Conservation (phyloP, 495 filamentous ascomycete species). For the Bacidia rubella region DNA sequence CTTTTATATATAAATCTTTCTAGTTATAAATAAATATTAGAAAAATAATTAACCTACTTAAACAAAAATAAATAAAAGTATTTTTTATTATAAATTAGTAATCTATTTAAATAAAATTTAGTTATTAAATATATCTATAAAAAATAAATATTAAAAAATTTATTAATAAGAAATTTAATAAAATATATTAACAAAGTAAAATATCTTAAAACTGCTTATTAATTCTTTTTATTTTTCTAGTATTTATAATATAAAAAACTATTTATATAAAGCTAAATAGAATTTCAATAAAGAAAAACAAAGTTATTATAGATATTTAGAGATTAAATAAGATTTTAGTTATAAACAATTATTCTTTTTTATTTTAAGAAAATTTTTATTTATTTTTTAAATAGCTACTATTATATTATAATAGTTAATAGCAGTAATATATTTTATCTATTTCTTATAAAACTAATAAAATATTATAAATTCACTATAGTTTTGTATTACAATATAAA, state of each 20-base stretch:
- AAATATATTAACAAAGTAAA: constrained; percentile 3
- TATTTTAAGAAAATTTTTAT: background rate
- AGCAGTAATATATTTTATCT: constrained; percentile 4
- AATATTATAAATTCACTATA: background rate
- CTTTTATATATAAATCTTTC: background rate
- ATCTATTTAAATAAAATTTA: background rate
- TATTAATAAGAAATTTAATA: constrained; percentile 8
- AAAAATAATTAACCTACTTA: background rate
- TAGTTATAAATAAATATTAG: background rate
- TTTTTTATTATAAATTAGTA: background rate
- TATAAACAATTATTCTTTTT: constrained; percentile 1
- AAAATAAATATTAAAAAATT: background rate
- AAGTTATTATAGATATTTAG: constrained; percentile 3
- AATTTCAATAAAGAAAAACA: constrained; percentile 2
- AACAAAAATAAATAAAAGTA: background rate
- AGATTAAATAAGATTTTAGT: constrained; percentile 3
- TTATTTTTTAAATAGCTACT: constrained; percentile 2
- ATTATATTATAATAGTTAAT: constrained; percentile 2
- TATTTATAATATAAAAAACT: background rate
- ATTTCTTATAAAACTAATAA: background rate
- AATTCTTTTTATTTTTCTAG: background rate
- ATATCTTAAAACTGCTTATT: background rate
- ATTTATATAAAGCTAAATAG: constrained; percentile 2
- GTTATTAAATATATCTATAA: background rate
- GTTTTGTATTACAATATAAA: background rate